These are phyloP conservation scores for Cornus kousa DNA, from an alignment of 148 eudicot genomes.

Conservation along the genomic window DNA sequence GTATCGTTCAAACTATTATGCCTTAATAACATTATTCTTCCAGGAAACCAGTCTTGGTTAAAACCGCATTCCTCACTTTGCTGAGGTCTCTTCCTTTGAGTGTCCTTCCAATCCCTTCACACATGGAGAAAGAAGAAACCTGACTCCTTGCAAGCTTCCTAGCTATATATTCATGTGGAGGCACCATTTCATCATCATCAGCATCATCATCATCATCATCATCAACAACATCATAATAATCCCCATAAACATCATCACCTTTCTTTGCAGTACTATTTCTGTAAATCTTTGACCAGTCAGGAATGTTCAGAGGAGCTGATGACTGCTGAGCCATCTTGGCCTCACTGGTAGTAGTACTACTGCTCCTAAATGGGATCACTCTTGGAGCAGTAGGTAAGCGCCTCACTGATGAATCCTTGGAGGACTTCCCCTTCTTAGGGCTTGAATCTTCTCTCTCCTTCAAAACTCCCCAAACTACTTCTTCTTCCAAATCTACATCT, in stretches of 20 bases:
- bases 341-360: neutral
- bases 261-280: slow-evolving; percentile 14
- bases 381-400: slow-evolving; percentile 25
- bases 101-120: slow-evolving; percentile 91
- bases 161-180: slow-evolving; percentile 89
- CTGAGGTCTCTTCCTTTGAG: slow-evolving; percentile 92
- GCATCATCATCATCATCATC: slow-evolving; percentile 35
- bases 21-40: slow-evolving; percentile 28
- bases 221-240: slow-evolving; percentile 7
- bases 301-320: slow-evolving; percentile 65
- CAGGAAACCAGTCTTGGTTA: slow-evolving; percentile 75
- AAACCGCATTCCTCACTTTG: slow-evolving; percentile 66
- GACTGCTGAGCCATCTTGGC: slow-evolving; percentile 24
- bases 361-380: slow-evolving; percentile 41
- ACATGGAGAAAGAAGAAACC: slow-evolving; percentile 65
- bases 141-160: slow-evolving; percentile 63
- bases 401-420: slow-evolving; percentile 27
- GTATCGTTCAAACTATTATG: too few species aligned
- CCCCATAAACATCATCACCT: slow-evolving; percentile 13
- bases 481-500: slow-evolving; percentile 61
- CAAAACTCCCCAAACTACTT: slow-evolving; percentile 51
- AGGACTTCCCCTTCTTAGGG: slow-evolving; percentile 15
- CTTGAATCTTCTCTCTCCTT: slow-evolving; percentile 30
- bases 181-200: slow-evolving; percentile 54
- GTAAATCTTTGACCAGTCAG: slow-evolving; percentile 62